phyloP scores from a whole-genome alignment of 1,284 basidiomycete species.

The Neonothopanus nambi region DNA sequence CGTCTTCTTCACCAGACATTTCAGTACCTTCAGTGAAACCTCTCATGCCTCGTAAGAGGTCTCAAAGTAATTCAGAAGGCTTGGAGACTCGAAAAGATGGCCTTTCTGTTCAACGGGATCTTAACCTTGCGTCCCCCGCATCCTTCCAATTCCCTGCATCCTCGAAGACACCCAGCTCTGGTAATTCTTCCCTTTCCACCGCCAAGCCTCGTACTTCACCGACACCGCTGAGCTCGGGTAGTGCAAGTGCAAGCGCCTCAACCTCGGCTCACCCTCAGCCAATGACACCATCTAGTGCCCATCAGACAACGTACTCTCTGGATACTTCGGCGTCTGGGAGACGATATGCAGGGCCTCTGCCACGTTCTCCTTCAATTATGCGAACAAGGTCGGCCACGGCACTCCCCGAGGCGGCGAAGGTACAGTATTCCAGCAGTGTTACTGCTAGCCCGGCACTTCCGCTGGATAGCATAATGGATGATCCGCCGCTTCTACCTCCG shows the following conservation, averaged over 20 bases:
- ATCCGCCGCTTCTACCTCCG: slow-evolving; percentile 37
- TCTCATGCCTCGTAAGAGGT: slow-evolving; percentile 38
- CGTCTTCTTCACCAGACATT: slow-evolving; percentile 28
- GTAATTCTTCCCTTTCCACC: slow-evolving; percentile 18
- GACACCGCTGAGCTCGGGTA: slow-evolving; percentile 21
- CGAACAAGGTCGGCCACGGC: slow-evolving; percentile 55
- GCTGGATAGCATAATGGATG: slow-evolving; percentile 7
- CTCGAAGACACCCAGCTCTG: slow-evolving; percentile 19
- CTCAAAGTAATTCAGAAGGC: slow-evolving; percentile 42
- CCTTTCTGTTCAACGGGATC: slow-evolving; percentile 25
- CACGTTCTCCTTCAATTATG: slow-evolving; percentile 38
- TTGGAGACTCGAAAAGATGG: slow-evolving; percentile 19
- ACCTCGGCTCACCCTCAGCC: slow-evolving; percentile 8
- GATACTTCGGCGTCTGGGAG: slow-evolving; percentile 44
- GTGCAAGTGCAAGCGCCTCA: slow-evolving; percentile 23
- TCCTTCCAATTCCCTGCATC: slow-evolving; percentile 44
- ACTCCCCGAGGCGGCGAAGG: slow-evolving; percentile 31
- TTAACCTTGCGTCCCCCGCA: slow-evolving; percentile 42
- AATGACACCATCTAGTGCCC: slow-evolving; percentile 33
- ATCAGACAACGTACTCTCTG: slow-evolving; percentile 54
- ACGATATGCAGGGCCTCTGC: slow-evolving; percentile 10
- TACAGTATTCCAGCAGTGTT: background rate
- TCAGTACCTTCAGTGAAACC: slow-evolving; percentile 20
- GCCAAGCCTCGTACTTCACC: slow-evolving; percentile 24
- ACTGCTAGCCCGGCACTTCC: background rate